Evolutionary conservation across 2,329 filamentous ascomycete species (phyloP), one percentile per base, ranked within the genome.

Genomic region (Polytolypa hystricis): DNA sequence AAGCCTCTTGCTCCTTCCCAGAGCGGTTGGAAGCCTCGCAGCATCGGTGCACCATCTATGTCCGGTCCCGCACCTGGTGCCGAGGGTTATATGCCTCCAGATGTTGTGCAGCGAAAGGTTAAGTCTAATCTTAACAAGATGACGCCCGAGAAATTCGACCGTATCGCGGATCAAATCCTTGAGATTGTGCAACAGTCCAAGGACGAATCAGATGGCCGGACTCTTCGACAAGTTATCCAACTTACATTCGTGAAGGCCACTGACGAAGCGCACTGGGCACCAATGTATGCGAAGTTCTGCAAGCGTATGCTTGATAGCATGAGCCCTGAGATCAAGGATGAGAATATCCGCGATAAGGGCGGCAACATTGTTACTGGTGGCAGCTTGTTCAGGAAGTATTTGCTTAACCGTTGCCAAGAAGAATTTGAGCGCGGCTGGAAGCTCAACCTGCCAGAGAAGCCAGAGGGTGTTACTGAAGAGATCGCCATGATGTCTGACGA

Each of bases 121-220:
- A 98, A 98, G 79, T 82, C 86, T 46, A 84, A 84, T 43, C 70
- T 98, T 53, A 98, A 98, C 78, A 98, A 98, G 81, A 96, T 98
- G 91, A 96, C 91, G 0, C 91, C 91, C 0, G 91, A 98, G 66
- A 98, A 96, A 57, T 98, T 98, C 53, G 87, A 94, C 58, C 86
- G 81, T 66, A 94, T 98, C 49, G 77, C 91, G 5, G 83, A 87
- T 44, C 86, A 95, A 60, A 94, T 98, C 44, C 73, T 98, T 19
- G 72, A 78, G 37, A 98, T 98, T 57, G 86, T 89, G 18, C 82
- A 77, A 15, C 91, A 98, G 60, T 96, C 89, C 37, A 94, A 94
- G 73, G 82, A 93, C 51, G 91, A 98, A 66, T 75, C 76, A 15
- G 91, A 98, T 53, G 91, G 91, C 30, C 84, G 89, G 40, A 96